Evolutionary conservation across 495 filamentous ascomycete species (phyloP).

Genomic region (Penicillium daleae): DNA sequence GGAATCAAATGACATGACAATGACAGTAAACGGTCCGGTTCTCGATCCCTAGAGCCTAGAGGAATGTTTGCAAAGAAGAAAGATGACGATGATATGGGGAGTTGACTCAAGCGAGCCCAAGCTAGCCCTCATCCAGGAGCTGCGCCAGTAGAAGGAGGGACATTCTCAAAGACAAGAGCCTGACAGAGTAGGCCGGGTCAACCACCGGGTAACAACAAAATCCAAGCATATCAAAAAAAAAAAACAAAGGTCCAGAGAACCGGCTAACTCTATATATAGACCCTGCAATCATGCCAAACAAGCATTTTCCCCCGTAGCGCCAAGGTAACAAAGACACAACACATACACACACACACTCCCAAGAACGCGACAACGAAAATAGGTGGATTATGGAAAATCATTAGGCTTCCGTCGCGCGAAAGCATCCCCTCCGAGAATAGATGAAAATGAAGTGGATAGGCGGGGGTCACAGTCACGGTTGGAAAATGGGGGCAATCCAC

Average conservation of each 20-base stretch:
- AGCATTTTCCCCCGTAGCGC: constrained; percentile 46
- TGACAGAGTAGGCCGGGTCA: neutral
- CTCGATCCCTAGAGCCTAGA: constrained; percentile 24
- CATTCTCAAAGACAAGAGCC: neutral
- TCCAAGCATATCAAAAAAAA: constrained; percentile 35
- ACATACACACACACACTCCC: constrained; percentile 44
- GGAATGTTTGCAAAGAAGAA: constrained; percentile 20
- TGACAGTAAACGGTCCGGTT: constrained; percentile 24
- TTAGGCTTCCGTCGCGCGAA: constrained; percentile 37
- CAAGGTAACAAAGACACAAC: constrained; percentile 31
- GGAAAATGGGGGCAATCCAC: too few relatives aligned
- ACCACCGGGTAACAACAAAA: constrained; percentile 19
- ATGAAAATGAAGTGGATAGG: constrained; percentile 23
- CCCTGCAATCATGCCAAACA: constrained; percentile 42
- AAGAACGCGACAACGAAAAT: constrained; percentile 42
- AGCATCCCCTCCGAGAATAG: constrained; percentile 30
- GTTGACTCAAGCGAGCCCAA: constrained; percentile 12
- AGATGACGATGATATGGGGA: constrained; percentile 13
- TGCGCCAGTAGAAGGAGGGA: neutral
- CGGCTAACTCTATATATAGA: constrained; percentile 48
- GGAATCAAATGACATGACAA: constrained; percentile 26
- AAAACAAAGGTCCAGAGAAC: constrained; percentile 38
- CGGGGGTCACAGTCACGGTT: constrained; percentile 15
- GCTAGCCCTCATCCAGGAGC: neutral
- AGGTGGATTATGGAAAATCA: constrained; percentile 47